Evolutionary conservation across 495 filamentous ascomycete species (phyloP), one percentile per base, ranked within the genome.

Genomic region (Lophiostoma macrostomum): DNA sequence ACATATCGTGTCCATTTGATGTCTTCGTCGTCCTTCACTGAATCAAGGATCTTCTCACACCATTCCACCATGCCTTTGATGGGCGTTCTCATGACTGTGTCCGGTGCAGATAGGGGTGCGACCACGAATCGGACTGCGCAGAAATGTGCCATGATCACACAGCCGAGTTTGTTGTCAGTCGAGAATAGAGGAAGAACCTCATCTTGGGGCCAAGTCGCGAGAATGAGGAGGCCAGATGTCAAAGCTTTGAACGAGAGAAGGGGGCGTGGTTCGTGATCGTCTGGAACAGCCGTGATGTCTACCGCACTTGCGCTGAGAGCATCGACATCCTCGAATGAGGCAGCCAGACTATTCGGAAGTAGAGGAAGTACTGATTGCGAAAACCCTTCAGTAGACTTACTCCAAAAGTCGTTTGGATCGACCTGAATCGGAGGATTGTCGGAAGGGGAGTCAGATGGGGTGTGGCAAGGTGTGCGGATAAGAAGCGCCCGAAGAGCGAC

Each of bases 21-120:
- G 39, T 58, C 45, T 13, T 45, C 45, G 41, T 64, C 60, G 53
- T 66, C 67, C 5, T 63, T 52, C 20, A 58, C 39, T 16, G 22
- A 28, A 7, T 38, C 38, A 10, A 31, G 16, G 31, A 51, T 45
- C 25, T 29, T 39, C 30, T 58, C 54, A 35, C 38, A 35, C 46
- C 54, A 58, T 24, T 51, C 46, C 1, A 52, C 16, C 47, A 52
- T 51, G 0, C 25, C 46, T 22, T 29, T 39, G 1, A 58, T 30
- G 2, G 54, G 54, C 8, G 24, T 40, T 7, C 47, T 44, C 39
- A 52, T 29, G 10, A 38, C 46, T 7, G 24, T n/a, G 7, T 58
- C 39, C 11, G 47, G 54, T 20, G 39, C 39, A 22, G 24, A 28
- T 1, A 58, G 47, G 3, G 54, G 46, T 1, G 29, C 14, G n/a